Evolutionary conservation across 108 stramenopile species (phyloP), one percentile per base, ranked within the genome.

Genomic region (Fragilariopsis cylindrus): DNA sequence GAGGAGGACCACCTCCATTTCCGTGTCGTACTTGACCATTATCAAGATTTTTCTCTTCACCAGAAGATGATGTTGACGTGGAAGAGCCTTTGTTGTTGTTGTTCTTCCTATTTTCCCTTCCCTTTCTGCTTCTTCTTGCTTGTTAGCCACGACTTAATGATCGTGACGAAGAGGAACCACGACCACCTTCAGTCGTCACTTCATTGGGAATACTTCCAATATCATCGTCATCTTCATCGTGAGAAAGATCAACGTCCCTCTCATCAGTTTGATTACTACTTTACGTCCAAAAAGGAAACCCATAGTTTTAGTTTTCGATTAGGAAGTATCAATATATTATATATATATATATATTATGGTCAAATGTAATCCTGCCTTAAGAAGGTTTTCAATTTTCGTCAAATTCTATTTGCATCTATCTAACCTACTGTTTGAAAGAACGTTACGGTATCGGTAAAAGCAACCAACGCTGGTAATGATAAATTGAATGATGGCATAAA

Each of bases 221-320:
- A 42, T 66, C 65, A 42, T 66, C 41, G 48, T 30, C 44, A 11
- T 66, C 65, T 4, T 42, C 41, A 46, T 66, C 65, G 8, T 45
- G 5, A 30, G 13, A 41, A 42, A 30, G 3, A 39, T 42, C 64
- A 65, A 6, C 19, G n/a, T 66, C 65, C 48, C 11, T 44, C n/a
- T 46, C 19, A 42, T 40, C 40, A 4, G 39, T 18, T 30, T 60
- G 41, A 30, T 60, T 41, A 11, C 58, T 30, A 30, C 30, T 30
- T 30, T 30, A 30, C 30, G 30, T 30, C 30, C 30, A 30, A 30
- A 40, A 21, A 60, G 41, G 21, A 60, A 40, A 60, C 58, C 58
- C 58, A 60, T 60, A 40, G 19, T 60, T 19, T 30, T 30, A 30
- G 30, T 30, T 30, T 30, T 30, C 30, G 30, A 30, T 30, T 30